Evolutionary conservation across 345 rosid genomes (phyloP).

Genomic region (Rubroshorea leprosula): DNA sequence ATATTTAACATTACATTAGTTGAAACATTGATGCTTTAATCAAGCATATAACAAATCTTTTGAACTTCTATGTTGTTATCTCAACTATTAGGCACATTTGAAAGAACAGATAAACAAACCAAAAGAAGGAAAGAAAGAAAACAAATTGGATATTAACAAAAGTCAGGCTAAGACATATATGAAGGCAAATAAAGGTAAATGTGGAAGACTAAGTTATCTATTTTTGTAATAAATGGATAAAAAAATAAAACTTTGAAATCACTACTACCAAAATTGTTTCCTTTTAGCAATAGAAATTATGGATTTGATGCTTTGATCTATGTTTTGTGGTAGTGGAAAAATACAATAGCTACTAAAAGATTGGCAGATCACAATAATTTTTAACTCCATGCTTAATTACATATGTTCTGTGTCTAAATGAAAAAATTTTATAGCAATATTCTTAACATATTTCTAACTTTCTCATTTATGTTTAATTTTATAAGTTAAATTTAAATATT

Average conservation of each 20-base stretch:
- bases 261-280: constrained; percentile 22
- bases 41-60: constrained; percentile 5
- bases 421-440: too few relatives aligned
- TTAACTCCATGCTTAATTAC: too few relatives aligned
- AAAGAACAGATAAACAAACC: constrained; percentile 1
- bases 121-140: neutral
- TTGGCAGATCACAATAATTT: too few relatives aligned
- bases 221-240: neutral
- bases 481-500: too few relatives aligned
- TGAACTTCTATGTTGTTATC: constrained; percentile 4
- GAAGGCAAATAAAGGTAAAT: neutral
- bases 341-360: too few relatives aligned
- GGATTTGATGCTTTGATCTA: constrained; percentile 24
- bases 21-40: neutral
- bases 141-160: neutral
- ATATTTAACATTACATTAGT: neutral
- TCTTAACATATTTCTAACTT: too few relatives aligned
- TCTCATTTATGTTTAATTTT: too few relatives aligned
- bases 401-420: too few relatives aligned
- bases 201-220: neutral
- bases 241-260: constrained; percentile 7
- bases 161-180: neutral
- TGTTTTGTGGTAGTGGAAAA: too few relatives aligned
- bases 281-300: constrained; percentile 8
- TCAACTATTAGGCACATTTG: constrained; percentile 14